Percentiles rank a stretch among this genome's conserved stretches.
Evolutionary conservation across 2,329 filamentous ascomycete genomes (phyloP).

Genomic region (Huntiella omanensis): DNA sequence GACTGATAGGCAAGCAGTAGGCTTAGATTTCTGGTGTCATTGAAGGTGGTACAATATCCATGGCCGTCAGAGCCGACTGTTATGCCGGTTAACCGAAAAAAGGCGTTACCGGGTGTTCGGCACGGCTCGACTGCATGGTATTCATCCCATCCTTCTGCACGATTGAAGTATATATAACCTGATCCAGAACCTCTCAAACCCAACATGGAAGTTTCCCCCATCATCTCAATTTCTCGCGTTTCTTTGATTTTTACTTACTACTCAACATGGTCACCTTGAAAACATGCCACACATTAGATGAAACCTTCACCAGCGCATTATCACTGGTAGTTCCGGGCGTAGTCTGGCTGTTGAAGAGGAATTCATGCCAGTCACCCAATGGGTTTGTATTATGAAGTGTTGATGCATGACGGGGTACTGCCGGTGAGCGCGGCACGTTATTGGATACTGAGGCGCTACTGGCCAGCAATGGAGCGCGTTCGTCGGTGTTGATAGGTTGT

Average conservation of each 20-base stretch:
- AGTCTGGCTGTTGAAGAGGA: slow-evolving; percentile 28
- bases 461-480: slow-evolving; percentile 25
- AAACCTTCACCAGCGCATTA: slow-evolving; percentile 14
- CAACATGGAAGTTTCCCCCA: too few species aligned
- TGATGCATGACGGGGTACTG: not conserved
- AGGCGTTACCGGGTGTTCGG: not conserved
- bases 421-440: not conserved
- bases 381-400: slow-evolving; percentile 1
- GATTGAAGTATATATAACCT: too few species aligned
- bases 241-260: slow-evolving; percentile 26
- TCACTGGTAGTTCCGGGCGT: slow-evolving; percentile 34
- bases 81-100: slow-evolving; percentile 2
- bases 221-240: too few species aligned
- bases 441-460: slow-evolving; percentile 14
- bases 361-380: slow-evolving; percentile 4
- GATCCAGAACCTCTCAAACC: too few species aligned
- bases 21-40: not conserved
- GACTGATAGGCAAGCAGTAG: not conserved
- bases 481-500: slow-evolving; percentile 15
- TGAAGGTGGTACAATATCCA: not conserved
- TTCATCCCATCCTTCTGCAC: too few species aligned
- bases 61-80: not conserved
- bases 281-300: slow-evolving; percentile 27
- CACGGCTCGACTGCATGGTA: not conserved
- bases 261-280: slow-evolving; percentile 38